Conservation (phyloP, 768 basidiomycete species). For the Hygrophoropsis aurantiaca region DNA sequence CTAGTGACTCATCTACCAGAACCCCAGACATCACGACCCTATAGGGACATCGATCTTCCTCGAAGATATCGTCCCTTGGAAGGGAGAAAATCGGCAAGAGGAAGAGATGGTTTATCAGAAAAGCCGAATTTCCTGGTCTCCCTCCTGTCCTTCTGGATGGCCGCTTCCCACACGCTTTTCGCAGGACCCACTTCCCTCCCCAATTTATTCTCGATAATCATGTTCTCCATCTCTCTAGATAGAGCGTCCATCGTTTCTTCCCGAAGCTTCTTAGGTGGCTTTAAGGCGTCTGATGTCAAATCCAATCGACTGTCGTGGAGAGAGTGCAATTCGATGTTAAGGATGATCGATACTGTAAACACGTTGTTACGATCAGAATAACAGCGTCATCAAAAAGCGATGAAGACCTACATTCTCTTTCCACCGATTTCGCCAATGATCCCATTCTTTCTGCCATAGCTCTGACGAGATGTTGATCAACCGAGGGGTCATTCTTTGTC, state of each 20-base stretch:
- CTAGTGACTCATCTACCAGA: neutral
- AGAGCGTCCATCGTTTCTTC: slow-evolving; percentile 42
- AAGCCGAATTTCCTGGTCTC: neutral
- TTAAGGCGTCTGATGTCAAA: slow-evolving; percentile 28
- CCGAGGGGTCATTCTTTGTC: slow-evolving; percentile 25
- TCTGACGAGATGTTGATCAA: slow-evolving; percentile 22
- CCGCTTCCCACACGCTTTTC: slow-evolving; percentile 50
- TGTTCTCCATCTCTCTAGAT: slow-evolving; percentile 58
- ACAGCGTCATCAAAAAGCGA: neutral
- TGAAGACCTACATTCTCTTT: slow-evolving; percentile 50
- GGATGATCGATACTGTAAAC: slow-evolving; percentile 44
- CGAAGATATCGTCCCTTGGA: slow-evolving; percentile 6
- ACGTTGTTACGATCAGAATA: neutral
- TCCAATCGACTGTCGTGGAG: slow-evolving; percentile 33
- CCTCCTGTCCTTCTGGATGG: slow-evolving; percentile 24
- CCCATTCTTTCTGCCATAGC: slow-evolving; percentile 46
- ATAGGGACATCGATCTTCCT: slow-evolving; percentile 28
- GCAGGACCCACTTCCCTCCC: slow-evolving; percentile 58
- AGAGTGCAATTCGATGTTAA: slow-evolving; percentile 55
- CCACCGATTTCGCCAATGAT: slow-evolving; percentile 42
- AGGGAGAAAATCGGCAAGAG: neutral
- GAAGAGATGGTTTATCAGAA: neutral
- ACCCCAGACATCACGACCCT: neutral
- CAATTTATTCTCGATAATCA: slow-evolving; percentile 64
- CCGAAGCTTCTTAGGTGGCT: slow-evolving; percentile 23